These are phyloP conservation scores for Saccharomycopsis oosterbeekiorum DNA, from an alignment of 805 yeast genomes.

Conservation along the genomic window DNA sequence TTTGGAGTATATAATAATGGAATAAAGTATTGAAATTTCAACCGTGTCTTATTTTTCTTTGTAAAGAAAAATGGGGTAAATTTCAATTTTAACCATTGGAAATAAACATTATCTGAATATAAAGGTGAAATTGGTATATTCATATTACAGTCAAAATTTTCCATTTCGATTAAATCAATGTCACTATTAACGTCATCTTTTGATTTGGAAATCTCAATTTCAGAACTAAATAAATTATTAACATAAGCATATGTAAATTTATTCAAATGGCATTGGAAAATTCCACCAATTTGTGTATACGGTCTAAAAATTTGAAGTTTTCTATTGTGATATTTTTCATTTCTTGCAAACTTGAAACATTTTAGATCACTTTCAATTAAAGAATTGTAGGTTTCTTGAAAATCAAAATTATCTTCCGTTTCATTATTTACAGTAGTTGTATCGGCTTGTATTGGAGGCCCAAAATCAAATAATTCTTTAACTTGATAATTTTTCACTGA, in stretches of 20 bases:
- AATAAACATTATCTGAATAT: constrained; percentile 13
- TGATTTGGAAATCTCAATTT: not conserved
- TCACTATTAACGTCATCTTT: not conserved
- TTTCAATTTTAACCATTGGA: constrained; percentile 7
- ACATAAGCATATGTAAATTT: not conserved
- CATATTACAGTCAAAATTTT: constrained; percentile 6
- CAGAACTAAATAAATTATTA: not conserved
- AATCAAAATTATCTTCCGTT: not conserved
- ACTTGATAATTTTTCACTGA: not conserved
- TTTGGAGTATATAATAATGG: constrained; percentile 15
- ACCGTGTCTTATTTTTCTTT: not conserved
- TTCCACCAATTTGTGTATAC: constrained; percentile 9
- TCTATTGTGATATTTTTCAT: constrained; percentile 4
- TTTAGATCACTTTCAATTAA: constrained; percentile 1
- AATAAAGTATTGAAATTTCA: constrained; percentile 1
- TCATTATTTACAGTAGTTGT: not conserved
- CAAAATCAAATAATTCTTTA: not conserved
- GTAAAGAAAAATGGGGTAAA: constrained; percentile 2
- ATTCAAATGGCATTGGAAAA: constrained; percentile 10
- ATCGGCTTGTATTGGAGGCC: not conserved
- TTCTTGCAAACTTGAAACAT: constrained; percentile 13
- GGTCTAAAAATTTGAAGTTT: constrained; percentile 9
- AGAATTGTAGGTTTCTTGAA: not conserved
- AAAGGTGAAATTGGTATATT: constrained; percentile 10
- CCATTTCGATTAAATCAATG: not conserved